Conservation (phyloP, 2,329 filamentous ascomycete genomes). For the Phialophora tarda region DNA sequence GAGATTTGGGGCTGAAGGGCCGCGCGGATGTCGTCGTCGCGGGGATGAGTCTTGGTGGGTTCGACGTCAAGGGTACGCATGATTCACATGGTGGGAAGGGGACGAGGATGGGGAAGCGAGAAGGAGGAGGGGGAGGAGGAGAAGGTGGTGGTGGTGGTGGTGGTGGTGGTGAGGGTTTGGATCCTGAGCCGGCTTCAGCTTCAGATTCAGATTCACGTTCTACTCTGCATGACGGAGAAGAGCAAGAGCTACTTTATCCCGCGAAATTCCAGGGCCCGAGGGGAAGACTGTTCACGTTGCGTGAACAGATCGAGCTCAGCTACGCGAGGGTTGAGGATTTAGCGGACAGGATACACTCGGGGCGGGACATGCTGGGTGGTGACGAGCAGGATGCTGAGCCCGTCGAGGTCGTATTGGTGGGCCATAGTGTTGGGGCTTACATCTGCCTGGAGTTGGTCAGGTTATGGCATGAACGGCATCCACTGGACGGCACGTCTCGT, state of each 20-base stretch:
- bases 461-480: constrained; percentile 53
- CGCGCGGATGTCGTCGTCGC: constrained; percentile 22
- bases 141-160: too few species aligned
- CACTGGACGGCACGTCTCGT: not conserved
- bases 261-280: not conserved
- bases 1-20: constrained; percentile 5
- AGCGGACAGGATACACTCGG: constrained; percentile 39
- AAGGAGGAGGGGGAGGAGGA: not conserved
- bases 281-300: constrained; percentile 29
- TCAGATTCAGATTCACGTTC: constrained; percentile 2
- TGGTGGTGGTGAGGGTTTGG: too few species aligned
- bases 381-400: constrained; percentile 5
- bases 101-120: not conserved
- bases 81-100: not conserved
- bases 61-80: constrained; percentile 22
- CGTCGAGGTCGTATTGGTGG: constrained; percentile 66
- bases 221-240: constrained; percentile 29
- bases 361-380: constrained; percentile 23
- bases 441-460: constrained; percentile 72
- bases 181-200: too few species aligned
- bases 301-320: constrained; percentile 57
- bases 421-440: constrained; percentile 76
- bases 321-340: constrained; percentile 51
- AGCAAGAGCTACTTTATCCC: constrained; percentile 21
- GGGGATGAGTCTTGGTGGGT: constrained; percentile 36